Evolutionary conservation across 192 early-diverging fungal genomes (phyloP).

Genomic region (Globomyces pollinis-pini): DNA sequence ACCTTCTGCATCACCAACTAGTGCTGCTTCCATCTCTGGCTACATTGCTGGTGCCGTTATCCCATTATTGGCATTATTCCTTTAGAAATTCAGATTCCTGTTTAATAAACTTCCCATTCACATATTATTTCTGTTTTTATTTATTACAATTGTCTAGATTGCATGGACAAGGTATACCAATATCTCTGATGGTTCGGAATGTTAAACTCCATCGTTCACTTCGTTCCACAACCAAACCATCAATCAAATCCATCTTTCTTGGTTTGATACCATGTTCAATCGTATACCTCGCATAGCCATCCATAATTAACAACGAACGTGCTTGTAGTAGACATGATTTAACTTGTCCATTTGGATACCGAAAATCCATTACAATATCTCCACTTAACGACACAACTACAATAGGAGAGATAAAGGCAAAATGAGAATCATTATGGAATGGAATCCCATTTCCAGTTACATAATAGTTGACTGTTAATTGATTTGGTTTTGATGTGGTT

Average conservation of each 20-base stretch:
- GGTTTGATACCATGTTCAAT: constrained; percentile 47
- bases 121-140: too few relatives aligned
- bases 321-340: constrained; percentile 29
- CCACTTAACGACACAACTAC: constrained; percentile 32
- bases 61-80: too few relatives aligned
- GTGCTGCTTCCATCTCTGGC: too few relatives aligned
- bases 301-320: constrained; percentile 37
- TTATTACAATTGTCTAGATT: background rate
- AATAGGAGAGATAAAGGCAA: constrained; percentile 29
- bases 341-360: constrained; percentile 14
- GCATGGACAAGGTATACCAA: background rate
- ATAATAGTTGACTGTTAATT: constrained; percentile 50
- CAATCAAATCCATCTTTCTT: constrained; percentile 33
- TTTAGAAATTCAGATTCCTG: too few relatives aligned
- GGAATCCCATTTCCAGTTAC: constrained; percentile 42
- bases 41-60: too few relatives aligned
- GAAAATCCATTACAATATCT: constrained; percentile 50
- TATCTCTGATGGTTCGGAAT: constrained; percentile 20
- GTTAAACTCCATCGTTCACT: constrained; percentile 18
- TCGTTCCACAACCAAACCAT: constrained; percentile 16
- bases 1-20: too few relatives aligned
- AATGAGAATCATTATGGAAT: constrained; percentile 42
- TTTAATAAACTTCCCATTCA: too few relatives aligned
- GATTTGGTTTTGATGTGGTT: constrained; percentile 20
- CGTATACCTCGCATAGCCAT: constrained; percentile 32